These are phyloP conservation scores for Pascua sp. DNA, from an alignment of 1,284 basidiomycete species.

Conservation along the genomic window DNA sequence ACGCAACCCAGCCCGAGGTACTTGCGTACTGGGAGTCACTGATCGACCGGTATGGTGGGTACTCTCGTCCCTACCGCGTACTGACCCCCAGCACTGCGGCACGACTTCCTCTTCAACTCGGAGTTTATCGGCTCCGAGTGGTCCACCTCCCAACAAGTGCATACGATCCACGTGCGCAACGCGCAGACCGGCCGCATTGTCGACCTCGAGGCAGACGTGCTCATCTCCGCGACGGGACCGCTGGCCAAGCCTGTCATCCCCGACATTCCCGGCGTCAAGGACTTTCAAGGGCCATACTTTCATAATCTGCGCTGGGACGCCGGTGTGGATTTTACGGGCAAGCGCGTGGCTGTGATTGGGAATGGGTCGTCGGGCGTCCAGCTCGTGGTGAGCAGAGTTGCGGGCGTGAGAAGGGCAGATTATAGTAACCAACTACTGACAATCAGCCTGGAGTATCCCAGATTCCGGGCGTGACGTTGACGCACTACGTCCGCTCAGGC, in stretches of 20 bases:
- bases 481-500: conserved; percentile 14
- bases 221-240: conserved; percentile 32
- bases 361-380: conserved; percentile 10
- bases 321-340: conserved; percentile 8
- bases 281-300: conserved; percentile 39
- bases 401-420: no score
- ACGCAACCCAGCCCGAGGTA: conserved; percentile 20
- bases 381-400: conserved; percentile 10
- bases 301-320: conserved; percentile 43
- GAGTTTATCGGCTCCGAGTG: conserved; percentile 23
- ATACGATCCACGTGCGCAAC: conserved; percentile 18
- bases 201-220: conserved; percentile 18
- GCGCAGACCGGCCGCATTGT: not conserved
- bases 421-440: not conserved
- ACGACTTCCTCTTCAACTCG: conserved; percentile 19
- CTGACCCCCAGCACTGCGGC: conserved; percentile 7
- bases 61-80: not conserved
- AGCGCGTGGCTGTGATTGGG: conserved; percentile 8
- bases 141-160: conserved; percentile 15
- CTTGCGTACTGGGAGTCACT: conserved; percentile 26
- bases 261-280: conserved; percentile 32
- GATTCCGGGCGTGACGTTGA: conserved; percentile 3
- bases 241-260: conserved; percentile 35
- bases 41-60: conserved; percentile 12
- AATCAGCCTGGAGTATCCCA: conserved; percentile 6